Conservation (phyloP, 768 basidiomycete genomes). For the Hericium alpestre region DNA sequence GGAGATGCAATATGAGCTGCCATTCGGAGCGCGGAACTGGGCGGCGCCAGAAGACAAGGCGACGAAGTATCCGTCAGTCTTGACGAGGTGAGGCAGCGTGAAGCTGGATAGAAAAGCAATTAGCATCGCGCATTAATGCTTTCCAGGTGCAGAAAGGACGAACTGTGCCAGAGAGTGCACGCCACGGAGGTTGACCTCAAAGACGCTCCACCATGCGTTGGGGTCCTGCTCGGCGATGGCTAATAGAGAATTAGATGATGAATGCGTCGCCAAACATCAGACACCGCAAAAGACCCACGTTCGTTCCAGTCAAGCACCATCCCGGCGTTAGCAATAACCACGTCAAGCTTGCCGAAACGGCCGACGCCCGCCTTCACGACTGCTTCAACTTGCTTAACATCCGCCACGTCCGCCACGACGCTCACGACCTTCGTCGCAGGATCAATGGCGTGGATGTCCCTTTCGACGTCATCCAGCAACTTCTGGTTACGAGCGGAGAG, state of each 20-base stretch:
- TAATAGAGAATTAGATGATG: background rate
- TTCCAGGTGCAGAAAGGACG: background rate
- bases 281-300: background rate
- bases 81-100: constrained; percentile 2
- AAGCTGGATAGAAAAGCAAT: background rate
- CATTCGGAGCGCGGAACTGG: background rate
- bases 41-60: background rate
- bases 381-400: background rate
- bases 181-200: constrained; percentile 7
- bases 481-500: constrained; percentile 3
- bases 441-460: background rate
- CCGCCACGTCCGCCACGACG: constrained; percentile 4
- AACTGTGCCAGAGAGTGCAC: constrained; percentile 5
- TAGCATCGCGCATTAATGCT: background rate
- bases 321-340: constrained; percentile 7
- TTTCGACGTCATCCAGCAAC: background rate
- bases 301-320: background rate
- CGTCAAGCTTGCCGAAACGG: constrained; percentile 3
- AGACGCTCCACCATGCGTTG: constrained; percentile 4
- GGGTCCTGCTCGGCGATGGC: constrained; percentile 2
- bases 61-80: constrained; percentile 1
- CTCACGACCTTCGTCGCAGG: constrained; percentile 1
- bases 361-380: background rate
- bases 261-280: background rate
- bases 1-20: constrained; percentile 6